A percentile compares a stretch with the other conserved stretches of the same genome.
phyloP scores from a whole-genome alignment of 2,329 filamentous ascomycete species.

The Fusarium fracticaudum region DNA sequence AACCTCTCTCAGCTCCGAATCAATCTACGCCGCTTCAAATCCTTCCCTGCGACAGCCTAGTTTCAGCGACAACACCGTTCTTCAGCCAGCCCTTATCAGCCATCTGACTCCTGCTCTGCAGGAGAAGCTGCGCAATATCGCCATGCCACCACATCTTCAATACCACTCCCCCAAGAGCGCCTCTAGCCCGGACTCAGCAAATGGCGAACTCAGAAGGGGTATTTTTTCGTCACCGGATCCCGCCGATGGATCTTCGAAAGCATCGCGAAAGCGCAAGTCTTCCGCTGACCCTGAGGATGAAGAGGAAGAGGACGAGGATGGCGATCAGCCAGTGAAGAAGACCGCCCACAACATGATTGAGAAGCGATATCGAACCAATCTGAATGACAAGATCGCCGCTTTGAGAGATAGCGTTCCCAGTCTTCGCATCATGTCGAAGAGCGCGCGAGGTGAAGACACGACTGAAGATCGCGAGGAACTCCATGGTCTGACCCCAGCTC shows the following conservation, averaged over 20 bases:
- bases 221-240: slow-evolving; percentile 69
- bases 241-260: slow-evolving; percentile 54
- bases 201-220: slow-evolving; percentile 57
- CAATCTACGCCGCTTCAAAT: slow-evolving; percentile 47
- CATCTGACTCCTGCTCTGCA: slow-evolving; percentile 66
- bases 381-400: slow-evolving; percentile 97
- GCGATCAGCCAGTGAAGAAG: slow-evolving; percentile 76
- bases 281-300: slow-evolving; percentile 62
- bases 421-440: slow-evolving; percentile 84
- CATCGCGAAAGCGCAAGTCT: slow-evolving; percentile 75
- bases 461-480: slow-evolving; percentile 79
- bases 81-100: slow-evolving; percentile 42
- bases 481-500: slow-evolving; percentile 81
- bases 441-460: slow-evolving; percentile 72
- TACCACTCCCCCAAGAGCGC: slow-evolving; percentile 68
- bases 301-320: slow-evolving; percentile 68
- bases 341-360: slow-evolving; percentile 99
- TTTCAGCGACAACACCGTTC: slow-evolving; percentile 44
- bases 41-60: slow-evolving; percentile 41
- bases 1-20: slow-evolving; percentile 49
- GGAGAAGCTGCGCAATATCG: slow-evolving; percentile 69
- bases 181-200: slow-evolving; percentile 66
- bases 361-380: slow-evolving; percentile 93
- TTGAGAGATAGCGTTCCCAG: slow-evolving; percentile 92
- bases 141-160: slow-evolving; percentile 70